Conservation (phyloP, 1,284 basidiomycete genomes). For the Rhodotorula sp. region DNA sequence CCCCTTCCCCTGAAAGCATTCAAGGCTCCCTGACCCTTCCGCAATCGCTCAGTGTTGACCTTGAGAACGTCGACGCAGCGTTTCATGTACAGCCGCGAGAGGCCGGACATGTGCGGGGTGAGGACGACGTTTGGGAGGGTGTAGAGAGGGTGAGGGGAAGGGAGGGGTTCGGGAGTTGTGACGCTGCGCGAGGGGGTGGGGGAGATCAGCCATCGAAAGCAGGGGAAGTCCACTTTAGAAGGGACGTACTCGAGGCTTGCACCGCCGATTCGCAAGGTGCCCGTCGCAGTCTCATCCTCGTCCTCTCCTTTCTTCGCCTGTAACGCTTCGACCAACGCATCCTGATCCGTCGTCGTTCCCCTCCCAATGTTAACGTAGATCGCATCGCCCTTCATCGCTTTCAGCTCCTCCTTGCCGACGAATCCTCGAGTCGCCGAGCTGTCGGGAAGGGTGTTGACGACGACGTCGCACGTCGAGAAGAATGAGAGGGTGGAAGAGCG, state of each 20-base stretch:
- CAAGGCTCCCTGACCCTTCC: slow-evolving; percentile 19
- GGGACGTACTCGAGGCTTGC: slow-evolving; percentile 30
- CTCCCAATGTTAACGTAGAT: slow-evolving; percentile 45
- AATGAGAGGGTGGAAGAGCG: slow-evolving; percentile 4
- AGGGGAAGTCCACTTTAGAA: background rate
- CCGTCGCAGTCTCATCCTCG: slow-evolving; percentile 36
- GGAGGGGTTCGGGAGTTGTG: slow-evolving; percentile 46
- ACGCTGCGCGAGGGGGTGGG: slow-evolving; percentile 33
- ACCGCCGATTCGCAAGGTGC: slow-evolving; percentile 27
- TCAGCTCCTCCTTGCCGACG: slow-evolving; percentile 17
- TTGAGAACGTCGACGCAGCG: slow-evolving; percentile 24
- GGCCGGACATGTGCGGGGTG: slow-evolving; percentile 44
- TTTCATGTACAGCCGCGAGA: slow-evolving; percentile 19
- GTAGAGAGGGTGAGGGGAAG: slow-evolving; percentile 38
- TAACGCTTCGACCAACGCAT: slow-evolving; percentile 42
- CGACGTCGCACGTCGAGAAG: slow-evolving; percentile 40
- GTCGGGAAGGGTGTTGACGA: slow-evolving; percentile 38
- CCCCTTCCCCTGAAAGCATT: slow-evolving; percentile 27
- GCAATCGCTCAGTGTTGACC: slow-evolving; percentile 21
- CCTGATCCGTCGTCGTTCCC: slow-evolving; percentile 44
- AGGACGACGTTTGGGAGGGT: slow-evolving; percentile 43
- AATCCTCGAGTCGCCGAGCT: slow-evolving; percentile 8
- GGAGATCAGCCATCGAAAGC: background rate
- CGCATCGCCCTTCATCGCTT: slow-evolving; percentile 32
- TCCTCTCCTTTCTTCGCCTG: slow-evolving; percentile 18